Evolutionary conservation across 2,329 filamentous ascomycete species (phyloP).

Genomic region (Chaetomium olivaceum): DNA sequence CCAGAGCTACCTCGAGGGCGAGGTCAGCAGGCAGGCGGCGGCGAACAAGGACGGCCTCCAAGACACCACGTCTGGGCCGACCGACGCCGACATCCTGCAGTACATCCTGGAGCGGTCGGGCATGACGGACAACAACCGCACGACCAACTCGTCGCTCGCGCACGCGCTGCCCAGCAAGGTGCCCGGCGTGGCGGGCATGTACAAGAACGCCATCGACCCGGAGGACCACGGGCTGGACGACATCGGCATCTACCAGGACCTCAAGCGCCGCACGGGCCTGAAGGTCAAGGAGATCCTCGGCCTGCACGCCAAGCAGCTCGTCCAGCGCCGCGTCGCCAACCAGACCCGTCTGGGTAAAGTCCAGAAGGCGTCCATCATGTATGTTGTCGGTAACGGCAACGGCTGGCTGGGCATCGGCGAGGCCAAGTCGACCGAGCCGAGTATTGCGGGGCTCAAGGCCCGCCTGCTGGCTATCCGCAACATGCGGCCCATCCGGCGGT

Average conservation of each 20-base stretch:
- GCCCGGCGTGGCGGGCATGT: slow-evolving; percentile 53
- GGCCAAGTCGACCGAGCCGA: slow-evolving; percentile 77
- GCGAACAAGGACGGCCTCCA: slow-evolving; percentile 34
- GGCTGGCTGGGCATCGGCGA: slow-evolving; percentile 86
- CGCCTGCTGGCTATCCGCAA: slow-evolving; percentile 81
- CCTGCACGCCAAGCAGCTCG: slow-evolving; percentile 70
- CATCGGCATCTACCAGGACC: slow-evolving; percentile 50
- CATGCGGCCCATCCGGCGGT: slow-evolving; percentile 88
- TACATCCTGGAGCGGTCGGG: slow-evolving; percentile 42
- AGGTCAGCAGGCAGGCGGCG: slow-evolving; percentile 30
- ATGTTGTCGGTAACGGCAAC: slow-evolving; percentile 82
- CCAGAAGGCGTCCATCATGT: slow-evolving; percentile 70
- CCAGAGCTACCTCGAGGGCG: slow-evolving; percentile 30
- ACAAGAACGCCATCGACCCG: slow-evolving; percentile 51
- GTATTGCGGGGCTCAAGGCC: slow-evolving; percentile 70
- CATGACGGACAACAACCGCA: slow-evolving; percentile 38
- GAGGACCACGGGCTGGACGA: slow-evolving; percentile 55
- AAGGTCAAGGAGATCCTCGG: slow-evolving; percentile 52
- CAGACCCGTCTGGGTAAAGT: slow-evolving; percentile 98
- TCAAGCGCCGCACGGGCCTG: slow-evolving; percentile 59
- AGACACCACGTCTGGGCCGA: slow-evolving; percentile 25
- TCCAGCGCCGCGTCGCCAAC: slow-evolving; percentile 75
- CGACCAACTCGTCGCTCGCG: slow-evolving; percentile 48
- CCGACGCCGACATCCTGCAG: slow-evolving; percentile 37
- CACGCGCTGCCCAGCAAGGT: slow-evolving; percentile 54